These are phyloP conservation scores for Chionographis japonica DNA, from an alignment of 106 monocot genomes.

Conservation along the genomic window DNA sequence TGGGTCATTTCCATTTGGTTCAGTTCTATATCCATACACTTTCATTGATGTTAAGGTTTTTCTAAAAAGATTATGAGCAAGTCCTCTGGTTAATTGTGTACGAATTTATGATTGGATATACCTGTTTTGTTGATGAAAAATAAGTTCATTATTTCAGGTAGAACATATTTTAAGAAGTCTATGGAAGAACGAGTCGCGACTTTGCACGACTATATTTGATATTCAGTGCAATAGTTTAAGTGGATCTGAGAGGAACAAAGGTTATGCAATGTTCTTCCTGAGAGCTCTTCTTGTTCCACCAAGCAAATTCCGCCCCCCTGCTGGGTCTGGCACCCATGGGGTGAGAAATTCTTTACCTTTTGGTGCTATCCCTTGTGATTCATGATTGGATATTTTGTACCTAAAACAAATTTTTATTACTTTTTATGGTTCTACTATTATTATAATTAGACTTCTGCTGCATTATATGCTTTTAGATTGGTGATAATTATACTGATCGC, in stretches of 20 bases:
- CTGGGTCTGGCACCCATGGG: conserved; percentile 11
- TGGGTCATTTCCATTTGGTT: neutral
- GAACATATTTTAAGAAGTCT: conserved; percentile 54
- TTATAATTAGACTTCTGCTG: too few species aligned
- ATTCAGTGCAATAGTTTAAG: conserved; percentile 41
- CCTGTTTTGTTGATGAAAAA: neutral
- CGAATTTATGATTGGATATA: neutral
- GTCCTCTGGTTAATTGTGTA: neutral
- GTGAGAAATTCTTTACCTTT: conserved; percentile 14
- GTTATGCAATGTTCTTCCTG: conserved; percentile 70
- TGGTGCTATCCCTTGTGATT: neutral
- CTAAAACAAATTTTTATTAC: too few species aligned
- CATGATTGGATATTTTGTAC: neutral
- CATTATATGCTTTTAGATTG: too few species aligned
- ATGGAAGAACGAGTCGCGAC: conserved; percentile 57
- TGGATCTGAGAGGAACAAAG: conserved; percentile 16
- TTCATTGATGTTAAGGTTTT: neutral
- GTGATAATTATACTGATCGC: too few species aligned
- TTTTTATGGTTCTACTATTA: too few species aligned
- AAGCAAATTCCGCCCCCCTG: conserved; percentile 77
- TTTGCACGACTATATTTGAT: conserved; percentile 75
- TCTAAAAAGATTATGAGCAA: neutral
- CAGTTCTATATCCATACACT: neutral
- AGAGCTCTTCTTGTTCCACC: conserved; percentile 83
- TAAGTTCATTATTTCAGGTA: conserved; percentile 33